A percentile compares a stretch with the other conserved stretches of the same genome.
Evolutionary conservation across 306 rosid species (phyloP).

Genomic region (Rosa rugosa): DNA sequence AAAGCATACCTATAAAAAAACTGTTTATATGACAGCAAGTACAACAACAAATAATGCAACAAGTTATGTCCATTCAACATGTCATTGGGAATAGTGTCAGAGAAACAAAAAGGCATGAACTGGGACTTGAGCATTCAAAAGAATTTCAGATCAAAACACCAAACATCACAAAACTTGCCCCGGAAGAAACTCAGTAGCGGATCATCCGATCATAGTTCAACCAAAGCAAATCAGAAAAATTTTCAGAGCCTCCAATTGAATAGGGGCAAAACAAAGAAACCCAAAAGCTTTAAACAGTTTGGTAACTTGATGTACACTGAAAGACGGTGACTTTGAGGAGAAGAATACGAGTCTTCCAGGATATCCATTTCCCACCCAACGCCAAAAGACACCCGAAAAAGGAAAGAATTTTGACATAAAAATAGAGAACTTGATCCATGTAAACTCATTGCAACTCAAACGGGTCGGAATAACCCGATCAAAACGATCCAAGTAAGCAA

Average conservation of each 20-base stretch:
- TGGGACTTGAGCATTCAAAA: conserved; percentile 5
- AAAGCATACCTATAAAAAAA: conserved; percentile 54
- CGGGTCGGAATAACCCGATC: conserved; percentile 41
- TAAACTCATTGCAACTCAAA: conserved; percentile 44
- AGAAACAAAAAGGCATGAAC: conserved; percentile 29
- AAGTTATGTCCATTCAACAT: conserved; percentile 32
- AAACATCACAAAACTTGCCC: not conserved
- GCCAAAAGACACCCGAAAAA: conserved; percentile 40
- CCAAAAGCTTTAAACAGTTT: conserved; percentile 17
- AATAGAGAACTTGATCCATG: conserved; percentile 39
- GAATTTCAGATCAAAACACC: not conserved
- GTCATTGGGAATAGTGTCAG: conserved; percentile 15
- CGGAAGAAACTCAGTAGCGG: conserved; percentile 33
- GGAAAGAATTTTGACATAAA: conserved; percentile 43
- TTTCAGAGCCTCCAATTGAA: conserved; percentile 34
- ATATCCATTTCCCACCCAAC: conserved; percentile 62
- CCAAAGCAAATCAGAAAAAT: conserved; percentile 8
- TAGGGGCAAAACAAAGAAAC: conserved; percentile 24
- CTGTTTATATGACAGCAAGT: conserved; percentile 48
- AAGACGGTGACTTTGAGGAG: conserved; percentile 43
- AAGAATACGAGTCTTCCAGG: conserved; percentile 56
- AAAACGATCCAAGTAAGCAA: conserved; percentile 39
- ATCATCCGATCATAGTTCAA: conserved; percentile 24
- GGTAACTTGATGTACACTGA: conserved; percentile 18
- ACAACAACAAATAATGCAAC: conserved; percentile 27